Evolutionary conservation across 257 asterid species (phyloP).

Genomic region (Solanum piurae): DNA sequence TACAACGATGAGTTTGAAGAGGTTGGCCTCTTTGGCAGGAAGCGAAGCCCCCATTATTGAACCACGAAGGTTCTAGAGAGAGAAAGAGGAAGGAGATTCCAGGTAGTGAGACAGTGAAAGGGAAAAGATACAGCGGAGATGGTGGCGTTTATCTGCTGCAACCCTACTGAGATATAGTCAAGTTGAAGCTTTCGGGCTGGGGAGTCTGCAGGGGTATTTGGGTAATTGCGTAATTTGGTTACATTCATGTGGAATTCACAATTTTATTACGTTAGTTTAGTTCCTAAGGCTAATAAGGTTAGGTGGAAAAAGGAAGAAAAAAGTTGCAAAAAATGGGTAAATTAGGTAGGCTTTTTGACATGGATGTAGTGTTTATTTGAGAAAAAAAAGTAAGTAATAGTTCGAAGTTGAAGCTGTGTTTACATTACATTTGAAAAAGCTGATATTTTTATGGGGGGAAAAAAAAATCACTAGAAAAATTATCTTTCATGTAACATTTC

Average conservation of each 20-base stretch:
- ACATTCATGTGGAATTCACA: background rate
- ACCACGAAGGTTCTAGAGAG: constrained; percentile 1
- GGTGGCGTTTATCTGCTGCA: constrained; percentile 89
- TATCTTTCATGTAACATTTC: background rate
- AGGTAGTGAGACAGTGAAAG: constrained; percentile 2
- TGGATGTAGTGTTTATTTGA: too few relatives aligned
- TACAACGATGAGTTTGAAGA: constrained; percentile 95
- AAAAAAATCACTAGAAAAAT: background rate
- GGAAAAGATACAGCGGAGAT: constrained; percentile 10
- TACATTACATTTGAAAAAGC: background rate
- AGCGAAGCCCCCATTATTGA: constrained; percentile 79
- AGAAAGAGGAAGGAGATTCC: background rate
- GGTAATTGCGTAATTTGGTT: background rate
- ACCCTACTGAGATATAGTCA: constrained; percentile 47
- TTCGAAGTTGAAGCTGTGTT: background rate
- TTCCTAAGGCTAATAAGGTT: background rate
- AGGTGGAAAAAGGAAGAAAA: background rate
- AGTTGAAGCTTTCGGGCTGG: background rate
- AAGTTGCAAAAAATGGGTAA: background rate
- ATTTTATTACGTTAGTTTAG: background rate
- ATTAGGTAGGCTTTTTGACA: background rate
- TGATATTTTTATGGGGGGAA: background rate
- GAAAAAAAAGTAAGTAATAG: too few relatives aligned
- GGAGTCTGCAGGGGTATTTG: background rate
- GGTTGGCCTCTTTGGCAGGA: constrained; percentile 98